These are phyloP conservation scores for Diaporthe caulivora DNA, from an alignment of 2,329 filamentous ascomycete species.

Conservation along the genomic window DNA sequence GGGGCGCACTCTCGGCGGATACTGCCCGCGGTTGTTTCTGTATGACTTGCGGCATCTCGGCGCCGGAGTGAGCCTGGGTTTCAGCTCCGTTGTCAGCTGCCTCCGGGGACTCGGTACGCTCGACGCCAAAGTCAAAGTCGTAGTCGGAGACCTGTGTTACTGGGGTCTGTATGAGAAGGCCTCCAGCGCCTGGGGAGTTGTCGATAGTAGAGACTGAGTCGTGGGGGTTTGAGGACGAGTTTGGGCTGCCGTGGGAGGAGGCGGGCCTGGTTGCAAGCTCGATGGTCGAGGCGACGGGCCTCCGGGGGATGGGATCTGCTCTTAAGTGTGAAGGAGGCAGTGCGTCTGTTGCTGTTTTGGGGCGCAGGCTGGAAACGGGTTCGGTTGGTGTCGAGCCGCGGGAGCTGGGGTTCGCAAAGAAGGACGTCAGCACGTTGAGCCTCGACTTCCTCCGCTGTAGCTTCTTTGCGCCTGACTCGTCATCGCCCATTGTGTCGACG, in stretches of 20 bases:
- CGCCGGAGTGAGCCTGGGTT: not conserved
- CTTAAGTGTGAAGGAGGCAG: constrained; percentile 25
- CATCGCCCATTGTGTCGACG: constrained; percentile 14
- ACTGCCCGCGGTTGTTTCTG: constrained; percentile 34
- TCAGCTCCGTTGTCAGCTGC: constrained; percentile 17
- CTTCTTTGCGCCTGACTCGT: constrained; percentile 28
- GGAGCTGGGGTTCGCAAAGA: constrained; percentile 38
- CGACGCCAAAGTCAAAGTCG: constrained; percentile 37
- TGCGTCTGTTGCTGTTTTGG: constrained; percentile 37
- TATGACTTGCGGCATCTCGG: constrained; percentile 35
- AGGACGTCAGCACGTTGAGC: constrained; percentile 39
- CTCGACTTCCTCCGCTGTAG: constrained; percentile 36
- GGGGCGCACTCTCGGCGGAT: constrained; percentile 20
- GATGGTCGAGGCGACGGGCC: constrained; percentile 33
- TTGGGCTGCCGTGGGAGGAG: constrained; percentile 35
- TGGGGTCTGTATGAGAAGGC: constrained; percentile 33
- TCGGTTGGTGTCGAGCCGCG: constrained; percentile 11
- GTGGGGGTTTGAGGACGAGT: constrained; percentile 35
- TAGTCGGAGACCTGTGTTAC: constrained; percentile 36
- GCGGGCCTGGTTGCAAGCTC: constrained; percentile 26
- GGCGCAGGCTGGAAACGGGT: constrained; percentile 29
- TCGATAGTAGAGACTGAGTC: constrained; percentile 37
- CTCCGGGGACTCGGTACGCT: constrained; percentile 37
- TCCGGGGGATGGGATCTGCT: constrained; percentile 13
- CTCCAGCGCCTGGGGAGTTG: constrained; percentile 34